Evolutionary conservation across 2,329 filamentous ascomycete genomes (phyloP).

Genomic region (Pseudopyricularia cyperi): DNA sequence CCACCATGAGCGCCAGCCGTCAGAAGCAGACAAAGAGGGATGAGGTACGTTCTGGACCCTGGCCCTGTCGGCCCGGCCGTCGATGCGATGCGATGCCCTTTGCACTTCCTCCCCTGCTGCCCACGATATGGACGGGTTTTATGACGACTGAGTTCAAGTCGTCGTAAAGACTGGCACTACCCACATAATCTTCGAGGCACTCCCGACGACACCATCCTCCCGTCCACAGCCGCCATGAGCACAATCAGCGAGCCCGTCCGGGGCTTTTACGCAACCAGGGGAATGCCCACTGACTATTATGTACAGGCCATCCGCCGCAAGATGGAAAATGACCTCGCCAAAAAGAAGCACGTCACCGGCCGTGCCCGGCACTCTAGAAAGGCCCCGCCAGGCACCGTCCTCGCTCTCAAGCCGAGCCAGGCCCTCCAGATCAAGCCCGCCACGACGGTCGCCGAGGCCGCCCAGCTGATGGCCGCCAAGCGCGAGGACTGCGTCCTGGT

Average conservation of each 20-base stretch:
- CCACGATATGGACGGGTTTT: too few relatives aligned
- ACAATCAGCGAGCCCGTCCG: background rate
- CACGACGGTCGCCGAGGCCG: constrained; percentile 89
- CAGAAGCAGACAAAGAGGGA: constrained; percentile 96
- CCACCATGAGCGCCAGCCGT: constrained; percentile 80
- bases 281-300: constrained; percentile 18
- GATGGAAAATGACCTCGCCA: constrained; percentile 93
- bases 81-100: background rate
- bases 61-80: constrained; percentile 7
- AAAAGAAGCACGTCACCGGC: constrained; percentile 76
- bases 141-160: too few relatives aligned
- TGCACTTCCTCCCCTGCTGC: background rate
- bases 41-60: constrained; percentile 57
- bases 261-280: background rate
- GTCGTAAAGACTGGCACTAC: too few relatives aligned
- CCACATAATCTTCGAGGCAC: background rate
- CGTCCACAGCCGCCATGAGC: background rate
- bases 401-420: constrained; percentile 87
- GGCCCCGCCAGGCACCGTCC: constrained; percentile 88
- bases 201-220: background rate
- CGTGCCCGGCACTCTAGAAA: constrained; percentile 79
- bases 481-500: constrained; percentile 95
- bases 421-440: constrained; percentile 94
- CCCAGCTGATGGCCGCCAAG: constrained; percentile 97
- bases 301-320: constrained; percentile 85